A percentile compares a stretch with the other conserved stretches of the same genome.
These are phyloP conservation scores for Iris pallida DNA, from an alignment of 116 monocot genomes.

Conservation along the genomic window DNA sequence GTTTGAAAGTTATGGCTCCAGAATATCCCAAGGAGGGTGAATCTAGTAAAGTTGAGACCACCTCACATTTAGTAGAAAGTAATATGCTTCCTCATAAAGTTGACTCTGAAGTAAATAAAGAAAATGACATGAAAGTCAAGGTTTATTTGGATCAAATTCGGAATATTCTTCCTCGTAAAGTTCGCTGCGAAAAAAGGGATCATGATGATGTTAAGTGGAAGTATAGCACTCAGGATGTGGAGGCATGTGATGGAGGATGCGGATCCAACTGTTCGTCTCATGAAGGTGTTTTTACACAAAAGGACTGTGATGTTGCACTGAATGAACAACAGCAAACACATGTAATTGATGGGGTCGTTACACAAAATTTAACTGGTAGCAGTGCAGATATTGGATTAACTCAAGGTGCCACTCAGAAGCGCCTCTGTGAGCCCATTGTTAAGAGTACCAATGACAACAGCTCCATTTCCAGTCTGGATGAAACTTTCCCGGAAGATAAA, in stretches of 20 bases:
- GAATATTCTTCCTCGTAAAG: neutral
- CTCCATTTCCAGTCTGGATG: constrained; percentile 5
- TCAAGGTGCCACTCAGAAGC: neutral
- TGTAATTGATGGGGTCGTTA: neutral
- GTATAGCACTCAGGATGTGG: neutral
- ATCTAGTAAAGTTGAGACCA: neutral
- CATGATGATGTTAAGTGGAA: too few relatives aligned
- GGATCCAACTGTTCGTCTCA: too few relatives aligned
- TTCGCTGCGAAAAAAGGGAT: neutral
- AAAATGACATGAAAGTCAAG: neutral
- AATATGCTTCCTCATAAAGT: neutral
- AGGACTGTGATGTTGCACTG: neutral
- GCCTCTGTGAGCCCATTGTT: neutral
- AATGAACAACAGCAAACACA: neutral
- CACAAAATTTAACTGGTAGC: neutral
- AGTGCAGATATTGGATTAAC: neutral
- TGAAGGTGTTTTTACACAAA: too few relatives aligned
- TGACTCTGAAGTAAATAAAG: neutral
- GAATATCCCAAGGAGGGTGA: constrained; percentile 10
- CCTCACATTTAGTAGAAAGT: neutral
- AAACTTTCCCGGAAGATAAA: neutral
- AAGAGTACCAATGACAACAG: constrained; percentile 2
- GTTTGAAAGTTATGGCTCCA: constrained; percentile 10
- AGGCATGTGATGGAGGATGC: neutral
- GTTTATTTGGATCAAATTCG: neutral